Percentiles rank a stretch among this genome's conserved stretches.
Evolutionary conservation across 2,329 filamentous ascomycete species (phyloP).

Genomic region (Fusarium globosum): DNA sequence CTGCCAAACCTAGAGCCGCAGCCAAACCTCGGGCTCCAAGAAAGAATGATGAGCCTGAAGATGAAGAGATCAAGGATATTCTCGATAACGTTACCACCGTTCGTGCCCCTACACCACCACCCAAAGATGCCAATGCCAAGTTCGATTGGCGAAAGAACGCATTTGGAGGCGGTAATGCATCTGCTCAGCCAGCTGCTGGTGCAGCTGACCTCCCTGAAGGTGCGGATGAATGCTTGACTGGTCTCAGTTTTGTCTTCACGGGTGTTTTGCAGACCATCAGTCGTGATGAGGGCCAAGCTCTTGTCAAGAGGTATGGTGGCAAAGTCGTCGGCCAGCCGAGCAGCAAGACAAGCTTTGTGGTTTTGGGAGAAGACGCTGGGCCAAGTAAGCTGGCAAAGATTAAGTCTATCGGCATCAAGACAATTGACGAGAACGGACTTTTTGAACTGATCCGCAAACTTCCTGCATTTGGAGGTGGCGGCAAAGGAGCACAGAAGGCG

Average conservation of each 20-base stretch:
- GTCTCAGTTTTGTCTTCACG: slow-evolving; percentile 94
- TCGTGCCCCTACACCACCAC: slow-evolving; percentile 83
- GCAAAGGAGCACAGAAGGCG: slow-evolving; percentile 86
- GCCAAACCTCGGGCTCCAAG: slow-evolving; percentile 69
- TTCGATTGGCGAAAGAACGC: slow-evolving; percentile 80
- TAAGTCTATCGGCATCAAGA: slow-evolving; percentile 80
- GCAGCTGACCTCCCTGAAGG: slow-evolving; percentile 81
- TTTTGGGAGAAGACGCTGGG: slow-evolving; percentile 90
- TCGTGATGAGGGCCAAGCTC: slow-evolving; percentile 83
- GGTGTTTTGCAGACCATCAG: slow-evolving; percentile 84
- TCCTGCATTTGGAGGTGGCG: slow-evolving; percentile 86
- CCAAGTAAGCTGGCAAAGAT: slow-evolving; percentile 94
- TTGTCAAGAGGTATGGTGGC: slow-evolving; percentile 94
- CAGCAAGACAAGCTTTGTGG: slow-evolving; percentile 92
- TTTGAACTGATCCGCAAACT: slow-evolving; percentile 85
- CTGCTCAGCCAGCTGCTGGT: slow-evolving; percentile 69
- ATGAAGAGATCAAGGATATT: slow-evolving; percentile 80
- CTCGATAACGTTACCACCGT: slow-evolving; percentile 88
- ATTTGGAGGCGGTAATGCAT: slow-evolving; percentile 68
- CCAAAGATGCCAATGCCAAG: slow-evolving; percentile 75
- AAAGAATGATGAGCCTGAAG: slow-evolving; percentile 74
- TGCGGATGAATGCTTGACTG: slow-evolving; percentile 88
- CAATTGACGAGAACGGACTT: slow-evolving; percentile 92
- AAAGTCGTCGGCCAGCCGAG: slow-evolving; percentile 89
- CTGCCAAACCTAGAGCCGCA: slow-evolving; percentile 68